Evolutionary conservation across 805 yeast species (phyloP).

Genomic region (Metschnikowia anglica): DNA sequence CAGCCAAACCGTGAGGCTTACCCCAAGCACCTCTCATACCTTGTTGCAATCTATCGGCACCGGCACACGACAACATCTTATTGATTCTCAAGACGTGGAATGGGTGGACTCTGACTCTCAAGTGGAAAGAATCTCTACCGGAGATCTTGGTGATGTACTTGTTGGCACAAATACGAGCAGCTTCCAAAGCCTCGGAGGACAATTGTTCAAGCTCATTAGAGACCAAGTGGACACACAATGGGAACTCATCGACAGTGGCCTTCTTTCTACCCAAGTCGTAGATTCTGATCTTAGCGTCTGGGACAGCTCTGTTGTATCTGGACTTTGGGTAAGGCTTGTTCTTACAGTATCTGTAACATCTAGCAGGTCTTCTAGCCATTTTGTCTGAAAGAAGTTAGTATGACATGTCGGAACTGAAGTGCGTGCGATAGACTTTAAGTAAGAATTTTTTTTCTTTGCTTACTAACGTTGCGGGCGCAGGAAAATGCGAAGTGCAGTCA

Average conservation of each 20-base stretch:
- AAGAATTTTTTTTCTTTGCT: constrained; percentile 1
- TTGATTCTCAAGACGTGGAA: constrained; percentile 99
- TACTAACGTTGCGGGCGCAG: constrained; percentile 8
- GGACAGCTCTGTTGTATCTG: constrained; percentile 99
- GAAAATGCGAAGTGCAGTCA: neutral
- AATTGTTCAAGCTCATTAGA: constrained; percentile 99
- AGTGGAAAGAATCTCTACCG: constrained; percentile 99
- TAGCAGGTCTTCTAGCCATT: constrained; percentile 99
- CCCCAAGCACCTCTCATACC: constrained; percentile 99
- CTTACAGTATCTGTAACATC: constrained; percentile 99
- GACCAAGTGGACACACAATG: constrained; percentile 98
- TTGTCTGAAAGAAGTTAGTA: constrained; percentile 47
- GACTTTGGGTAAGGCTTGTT: constrained; percentile 99
- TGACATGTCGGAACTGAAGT: neutral
- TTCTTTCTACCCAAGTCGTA: constrained; percentile 99
- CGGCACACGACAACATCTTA: constrained; percentile 99
- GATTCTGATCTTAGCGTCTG: constrained; percentile 99
- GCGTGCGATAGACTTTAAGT: constrained; percentile 6
- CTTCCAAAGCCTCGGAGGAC: constrained; percentile 99
- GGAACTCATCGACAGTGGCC: constrained; percentile 99
- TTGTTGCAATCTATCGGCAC: constrained; percentile 99
- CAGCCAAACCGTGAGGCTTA: constrained; percentile 99
- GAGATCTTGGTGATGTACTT: constrained; percentile 96
- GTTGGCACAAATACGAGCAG: constrained; percentile 99
- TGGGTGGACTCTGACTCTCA: constrained; percentile 99